Conservation (phyloP, 192 early-diverging fungal genomes). For the Rhizophagus sp. region DNA sequence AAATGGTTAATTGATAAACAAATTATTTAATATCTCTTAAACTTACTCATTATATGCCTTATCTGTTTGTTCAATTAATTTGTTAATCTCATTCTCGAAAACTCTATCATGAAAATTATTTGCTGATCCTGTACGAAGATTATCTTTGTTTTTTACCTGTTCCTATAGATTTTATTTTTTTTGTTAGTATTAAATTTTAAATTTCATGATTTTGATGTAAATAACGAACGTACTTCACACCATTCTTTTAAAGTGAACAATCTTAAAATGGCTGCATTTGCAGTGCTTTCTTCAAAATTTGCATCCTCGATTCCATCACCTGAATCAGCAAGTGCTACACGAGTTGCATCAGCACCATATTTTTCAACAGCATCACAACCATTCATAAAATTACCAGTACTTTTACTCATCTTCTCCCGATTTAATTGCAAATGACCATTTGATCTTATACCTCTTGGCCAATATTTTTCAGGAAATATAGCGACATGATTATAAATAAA, state of each 20-base stretch:
- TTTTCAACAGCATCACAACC: slow-evolving; percentile 73
- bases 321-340: slow-evolving; percentile 94
- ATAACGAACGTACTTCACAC: slow-evolving; percentile 61
- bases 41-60: slow-evolving; percentile 63
- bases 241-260: slow-evolving; percentile 90
- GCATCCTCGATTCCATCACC: slow-evolving; percentile 97
- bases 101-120: slow-evolving; percentile 83
- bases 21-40: background rate
- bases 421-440: slow-evolving; percentile 98
- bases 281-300: slow-evolving; percentile 95
- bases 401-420: slow-evolving; percentile 97
- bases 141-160: slow-evolving; percentile 45
- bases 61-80: slow-evolving; percentile 66
- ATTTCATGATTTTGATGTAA: no score
- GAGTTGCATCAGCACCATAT: slow-evolving; percentile 96
- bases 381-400: slow-evolving; percentile 94
- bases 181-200: background rate
- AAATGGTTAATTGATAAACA: background rate
- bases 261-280: slow-evolving; percentile 93
- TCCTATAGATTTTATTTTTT: slow-evolving; percentile 40
- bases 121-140: slow-evolving; percentile 47
- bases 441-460: slow-evolving; percentile 83
- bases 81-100: slow-evolving; percentile 91
- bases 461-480: slow-evolving; percentile 87
- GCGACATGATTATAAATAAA: slow-evolving; percentile 96